Conservation (phyloP, 441 rosid species). For the Macaranga tanarius region DNA sequence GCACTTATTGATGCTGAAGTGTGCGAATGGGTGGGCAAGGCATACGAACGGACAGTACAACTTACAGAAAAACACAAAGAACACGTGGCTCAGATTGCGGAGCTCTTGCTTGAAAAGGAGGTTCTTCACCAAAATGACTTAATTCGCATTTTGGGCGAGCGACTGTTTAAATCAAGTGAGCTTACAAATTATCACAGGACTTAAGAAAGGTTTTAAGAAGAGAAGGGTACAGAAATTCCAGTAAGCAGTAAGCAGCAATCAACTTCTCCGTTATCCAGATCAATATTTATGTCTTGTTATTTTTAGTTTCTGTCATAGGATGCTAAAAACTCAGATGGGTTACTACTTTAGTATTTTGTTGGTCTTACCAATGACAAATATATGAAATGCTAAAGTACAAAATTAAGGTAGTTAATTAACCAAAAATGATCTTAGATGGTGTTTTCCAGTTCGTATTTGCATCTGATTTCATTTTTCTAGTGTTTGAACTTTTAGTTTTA, state of each 20-base stretch:
- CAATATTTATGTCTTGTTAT: no score
- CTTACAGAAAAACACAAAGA: slow-evolving; percentile 59
- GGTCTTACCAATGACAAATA: no score
- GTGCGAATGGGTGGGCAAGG: slow-evolving; percentile 59
- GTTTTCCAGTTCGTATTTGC: no score
- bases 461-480: no score
- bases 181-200: slow-evolving; percentile 56
- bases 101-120: slow-evolving; percentile 61
- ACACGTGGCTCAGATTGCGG: slow-evolving; percentile 56
- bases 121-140: slow-evolving; percentile 69
- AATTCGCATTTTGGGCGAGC: slow-evolving; percentile 47
- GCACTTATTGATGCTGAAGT: slow-evolving; percentile 61
- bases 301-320: no score
- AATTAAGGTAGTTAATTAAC: not conserved
- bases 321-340: no score
- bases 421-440: no score
- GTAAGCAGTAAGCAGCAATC: slow-evolving; percentile 8
- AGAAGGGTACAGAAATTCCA: slow-evolving; percentile 24
- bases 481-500: no score
- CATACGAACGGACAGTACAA: slow-evolving; percentile 47
- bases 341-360: no score
- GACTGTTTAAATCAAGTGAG: slow-evolving; percentile 54
- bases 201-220: slow-evolving; percentile 46
- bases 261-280: no score
- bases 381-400: no score